phyloP scores from a whole-genome alignment of 2,329 filamentous ascomycete genomes.

The Beauveria australis region DNA sequence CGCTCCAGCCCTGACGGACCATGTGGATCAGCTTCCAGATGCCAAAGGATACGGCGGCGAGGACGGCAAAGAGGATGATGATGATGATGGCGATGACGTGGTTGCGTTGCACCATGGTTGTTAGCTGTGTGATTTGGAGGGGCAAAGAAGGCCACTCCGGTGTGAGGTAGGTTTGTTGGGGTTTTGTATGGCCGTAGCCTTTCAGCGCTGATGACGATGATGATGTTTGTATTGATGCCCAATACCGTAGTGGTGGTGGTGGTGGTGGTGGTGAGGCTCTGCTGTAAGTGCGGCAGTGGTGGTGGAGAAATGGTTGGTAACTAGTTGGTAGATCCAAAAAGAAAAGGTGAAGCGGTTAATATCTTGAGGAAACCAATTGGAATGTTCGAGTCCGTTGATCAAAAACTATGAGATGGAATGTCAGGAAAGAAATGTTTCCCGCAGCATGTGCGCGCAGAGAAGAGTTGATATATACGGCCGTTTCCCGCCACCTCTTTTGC shows the following conservation, averaged over 20 bases:
- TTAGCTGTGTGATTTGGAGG: constrained; percentile 18
- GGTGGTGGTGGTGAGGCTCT: background rate
- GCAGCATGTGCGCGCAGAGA: background rate
- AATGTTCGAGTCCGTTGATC: background rate
- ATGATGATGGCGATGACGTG: constrained; percentile 61
- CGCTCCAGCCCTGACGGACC: constrained; percentile 36
- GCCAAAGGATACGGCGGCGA: constrained; percentile 53
- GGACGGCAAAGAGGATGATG: constrained; percentile 56
- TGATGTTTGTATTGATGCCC: constrained; percentile 9
- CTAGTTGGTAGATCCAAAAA: background rate
- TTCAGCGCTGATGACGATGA: background rate
- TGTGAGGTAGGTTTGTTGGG: background rate
- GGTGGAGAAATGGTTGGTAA: background rate
- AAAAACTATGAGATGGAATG: constrained; percentile 1
- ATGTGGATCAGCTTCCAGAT: constrained; percentile 54
- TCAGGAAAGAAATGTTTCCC: background rate
- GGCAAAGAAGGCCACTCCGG: background rate
- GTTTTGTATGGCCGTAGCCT: background rate
- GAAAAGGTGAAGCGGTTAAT: background rate
- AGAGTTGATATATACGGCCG: background rate
- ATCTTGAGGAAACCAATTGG: background rate
- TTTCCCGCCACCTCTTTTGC: constrained; percentile 12
- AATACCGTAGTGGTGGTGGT: background rate
- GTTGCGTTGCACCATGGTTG: constrained; percentile 53
- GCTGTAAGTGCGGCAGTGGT: background rate